Base-by-base conservation (phyloP, 2,329 filamentous ascomycete species). In the Fusarium poae region DNA sequence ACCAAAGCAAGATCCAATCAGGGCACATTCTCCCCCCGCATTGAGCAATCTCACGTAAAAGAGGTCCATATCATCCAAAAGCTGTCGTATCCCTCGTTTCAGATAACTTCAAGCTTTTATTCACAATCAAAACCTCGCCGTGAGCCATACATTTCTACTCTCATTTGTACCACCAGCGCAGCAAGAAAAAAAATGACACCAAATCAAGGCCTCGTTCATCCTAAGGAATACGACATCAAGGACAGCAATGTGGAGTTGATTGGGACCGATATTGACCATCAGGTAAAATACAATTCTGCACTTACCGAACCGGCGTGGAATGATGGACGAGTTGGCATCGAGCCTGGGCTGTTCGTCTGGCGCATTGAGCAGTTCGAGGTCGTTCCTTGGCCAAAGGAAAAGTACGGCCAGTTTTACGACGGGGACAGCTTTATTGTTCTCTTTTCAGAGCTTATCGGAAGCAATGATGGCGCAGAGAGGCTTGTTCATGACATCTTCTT, bases 391-490 rank as follows among this genome's bases (percentile, higher is more conserved):
- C 87, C 89, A 3, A 79, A 81, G 58, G 79, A 84, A 18, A 82
- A 82, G 45, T 81, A 86, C 57, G 89, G 89, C 51, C 80, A 86
- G 50, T 92, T 91, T 75, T 86, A 87, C 77, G 87, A 91, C 49
- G 89, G 89, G 30, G 89, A 91, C 75, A 91, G 88, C 78, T 92
- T 89, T 74, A 89, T 91, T 60, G 79, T 91, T 6, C 81, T 92
- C 46, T 81, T 88, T 75, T 88, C 88, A 6, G 86, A 85, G 76
- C 84, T 85, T 70, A 74, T 87, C 32, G 83, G 83, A 42, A 78
- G 80, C 42, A 78, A 80, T 35, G 77, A 80, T n/a, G 78, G 77
- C 6, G 64, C 71, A 32, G 75, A 84, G 61, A 83, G 81, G 70
- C 79, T 90, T 6, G 80, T 79, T 42, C 89, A 91, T 71, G 88